Base-by-base conservation (phyloP, 768 basidiomycete species). In the Termitomyces sp. region DNA sequence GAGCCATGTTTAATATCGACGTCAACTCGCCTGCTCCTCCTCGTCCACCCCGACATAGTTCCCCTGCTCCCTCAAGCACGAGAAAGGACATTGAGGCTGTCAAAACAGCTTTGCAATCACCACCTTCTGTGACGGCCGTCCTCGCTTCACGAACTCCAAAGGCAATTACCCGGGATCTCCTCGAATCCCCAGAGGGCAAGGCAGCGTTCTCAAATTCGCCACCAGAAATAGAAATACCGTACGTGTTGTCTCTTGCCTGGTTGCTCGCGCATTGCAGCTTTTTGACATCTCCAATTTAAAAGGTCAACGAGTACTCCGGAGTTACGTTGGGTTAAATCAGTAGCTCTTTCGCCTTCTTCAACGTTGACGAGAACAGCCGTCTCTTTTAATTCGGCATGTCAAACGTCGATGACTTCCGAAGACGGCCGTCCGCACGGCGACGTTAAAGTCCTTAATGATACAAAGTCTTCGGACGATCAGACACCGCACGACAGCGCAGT, bases 21-120 rank as follows among this genome's bases (percentile, higher is more conserved):
- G 55, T 71, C 6, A 71, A 72, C 12, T 73, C 66, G 47, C 70
- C 77, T 9, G 74, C 79, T 11, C 82, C 84, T 22, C 84, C 85
- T 56, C 80, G 82, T 38, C 84, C 84, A 34, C 81, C 83, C 5
- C 82, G 86, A 41, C 72, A 84, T 5, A 76, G 81, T 60, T 83
- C 84, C 12, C 84, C 85, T 22, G 68, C 69, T 0, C 72, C 64
- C 55, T 56, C 79, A 19, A 78, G 74, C 49, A 68, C 64, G 45
- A 71, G 67, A 60, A 69, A 73, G 45, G 83, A 86, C 24, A 68
- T 82, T 9, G 82, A 85, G 49, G 74, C 76, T 32, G 74, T 85
- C 53, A 83, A 80, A 55, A 81, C 84, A 55, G 76, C 79, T 26
- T 67, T 86, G 34, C 82, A 85, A 60, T 65, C 87, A 14, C 82